Evolutionary conservation across 2,329 filamentous ascomycete species (phyloP), one percentile per base, ranked within the genome.

Genomic region (Aspergillus costaricaensis): DNA sequence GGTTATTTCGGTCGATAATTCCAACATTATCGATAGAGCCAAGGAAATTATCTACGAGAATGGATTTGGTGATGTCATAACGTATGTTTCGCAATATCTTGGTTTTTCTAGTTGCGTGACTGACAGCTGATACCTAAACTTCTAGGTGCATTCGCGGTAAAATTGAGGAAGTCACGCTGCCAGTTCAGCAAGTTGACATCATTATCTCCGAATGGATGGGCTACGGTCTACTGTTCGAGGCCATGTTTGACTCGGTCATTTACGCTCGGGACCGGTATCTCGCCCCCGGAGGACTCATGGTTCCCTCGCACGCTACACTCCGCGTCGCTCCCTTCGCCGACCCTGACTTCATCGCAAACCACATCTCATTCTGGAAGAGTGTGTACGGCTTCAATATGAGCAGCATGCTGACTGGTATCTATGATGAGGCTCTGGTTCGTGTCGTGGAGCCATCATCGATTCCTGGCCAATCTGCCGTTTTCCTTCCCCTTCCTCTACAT

Each of bases 141-240:
- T 55, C 17, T 61, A 82, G 80, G 47, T 92, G 91, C 69, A 81
- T 96, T 52, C 86, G 88, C 65, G 93, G 94, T 39, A 91, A 91
- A 71, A 91, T 97, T 62, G 94, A 98, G 75, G 92, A 97, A 67
- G 90, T 96, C 58, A 82, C 79, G 59, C 83, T 92, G 21, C 92
- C 91, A 1, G 88, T 94, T 7, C 82, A 87, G 57, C 82, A 93
- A 71, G 93, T 97, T 49, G 94, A 98, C 77, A 89, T 98, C 70
- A 96, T 98, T 72, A 89, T 98, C 62, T 96, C 91, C 61, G 93
- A 98, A 76, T 98, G 93, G 93, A 98, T 98, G 93, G 93, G 93
- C 30, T 98, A 98, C 74, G 91, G 89, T 65, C 84, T 97, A 17
- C 84, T 97, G 5, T 98, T 96, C 76, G 93, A 98, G 78, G 92